Evolutionary conservation across 2,329 filamentous ascomycete species (phyloP), one percentile per base, ranked within the genome.

Genomic region (Penicillium sp.): DNA sequence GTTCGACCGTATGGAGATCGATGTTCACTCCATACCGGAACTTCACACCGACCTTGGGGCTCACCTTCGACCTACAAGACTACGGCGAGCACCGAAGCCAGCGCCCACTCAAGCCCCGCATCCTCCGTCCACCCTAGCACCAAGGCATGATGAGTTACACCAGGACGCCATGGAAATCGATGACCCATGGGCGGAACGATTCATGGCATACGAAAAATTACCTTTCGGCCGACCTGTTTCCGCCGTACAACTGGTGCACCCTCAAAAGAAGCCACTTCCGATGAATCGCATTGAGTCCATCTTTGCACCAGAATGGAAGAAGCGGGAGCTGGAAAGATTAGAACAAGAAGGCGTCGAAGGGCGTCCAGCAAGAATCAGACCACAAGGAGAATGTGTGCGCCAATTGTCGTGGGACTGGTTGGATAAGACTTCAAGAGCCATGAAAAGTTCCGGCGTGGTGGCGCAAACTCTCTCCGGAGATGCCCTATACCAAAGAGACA

Each of bases 331-430:
- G 18, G 65, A 66, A 51, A 58, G 67, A 52, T 54, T 56, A 31
- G 61, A 57, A 9, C 55, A 64, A 31, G 57, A 69, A 43, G 54
- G 37, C 14, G 61, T 57, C 9, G 53, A 44, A 11, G 51, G 55
- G 20, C 57, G 60, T 9, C 60, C 63, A 18, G 42, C 49, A n/a
- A 63, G 65, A 26, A 59, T 69, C 11, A 51, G 49, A 6, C 67
- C 59, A 43, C 49, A 66, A 55, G 67, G 70, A 35, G 65, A 67
- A n/a, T 61, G 69, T 57, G 71, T 75, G 37, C 69, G 69, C 6
- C 67, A 68, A 12, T 67, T 79, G 22, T 56, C 73, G 7, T 46
- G 53, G 6, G 66, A 69, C 25, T 78, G 76, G 77, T 62, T 74
- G 41, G 53, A 60, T 15, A 66, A 64, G 29, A 60, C 78, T 11